Evolutionary conservation across 1,139 yeast genomes (phyloP).

Genomic region (Pneumocystis murina): DNA sequence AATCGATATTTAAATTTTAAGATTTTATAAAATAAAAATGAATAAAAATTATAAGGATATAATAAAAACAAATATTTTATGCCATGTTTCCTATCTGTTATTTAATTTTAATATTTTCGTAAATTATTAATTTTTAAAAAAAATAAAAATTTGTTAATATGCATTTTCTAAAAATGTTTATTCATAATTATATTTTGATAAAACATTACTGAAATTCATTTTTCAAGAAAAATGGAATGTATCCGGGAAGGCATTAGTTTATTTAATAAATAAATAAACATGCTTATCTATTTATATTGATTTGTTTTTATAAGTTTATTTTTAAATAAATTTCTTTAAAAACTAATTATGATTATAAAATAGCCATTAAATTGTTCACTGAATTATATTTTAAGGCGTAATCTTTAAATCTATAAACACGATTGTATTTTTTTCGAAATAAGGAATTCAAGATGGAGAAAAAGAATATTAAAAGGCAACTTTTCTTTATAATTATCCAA

Average conservation of each 20-base stretch:
- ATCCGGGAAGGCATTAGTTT: too few species aligned
- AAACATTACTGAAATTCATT: too few species aligned
- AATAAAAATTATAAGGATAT: neutral
- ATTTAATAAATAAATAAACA: too few species aligned
- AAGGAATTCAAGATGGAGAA: neutral
- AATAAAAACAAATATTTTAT: neutral
- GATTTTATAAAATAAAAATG: neutral
- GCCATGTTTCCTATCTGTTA: neutral
- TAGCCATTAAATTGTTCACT: neutral
- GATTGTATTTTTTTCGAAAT: too few species aligned
- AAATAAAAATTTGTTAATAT: neutral
- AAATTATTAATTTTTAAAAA: neutral
- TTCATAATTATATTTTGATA: too few species aligned
- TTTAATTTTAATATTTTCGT: neutral
- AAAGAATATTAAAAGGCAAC: neutral
- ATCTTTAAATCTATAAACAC: neutral
- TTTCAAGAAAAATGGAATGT: too few species aligned
- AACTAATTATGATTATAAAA: neutral
- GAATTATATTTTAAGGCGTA: neutral
- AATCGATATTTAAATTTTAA: neutral
- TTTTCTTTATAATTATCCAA: conserved; percentile 31
- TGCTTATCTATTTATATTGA: too few species aligned
- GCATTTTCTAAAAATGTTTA: too few species aligned
- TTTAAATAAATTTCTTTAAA: too few species aligned
- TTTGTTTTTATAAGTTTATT: neutral